Evolutionary conservation across 2,329 filamentous ascomycete species (phyloP), one percentile per base, ranked within the genome.

Genomic region (Botrytis aclada): DNA sequence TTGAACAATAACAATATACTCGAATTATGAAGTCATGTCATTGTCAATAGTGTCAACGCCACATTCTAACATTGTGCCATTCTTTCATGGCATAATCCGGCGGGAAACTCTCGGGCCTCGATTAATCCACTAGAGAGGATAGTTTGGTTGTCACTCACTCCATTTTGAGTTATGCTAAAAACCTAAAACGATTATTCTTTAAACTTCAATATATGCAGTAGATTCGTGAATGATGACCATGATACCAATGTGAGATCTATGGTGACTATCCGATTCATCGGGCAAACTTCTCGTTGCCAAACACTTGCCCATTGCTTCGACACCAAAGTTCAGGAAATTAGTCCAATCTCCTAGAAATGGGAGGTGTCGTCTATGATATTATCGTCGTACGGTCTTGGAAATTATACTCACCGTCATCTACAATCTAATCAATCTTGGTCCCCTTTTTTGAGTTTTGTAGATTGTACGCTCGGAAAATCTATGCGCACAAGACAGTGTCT

Each of bases 31-130:
- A 43, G 25, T 63, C 60, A 63, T 41, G 16, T 12, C 60, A 63
- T 9, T 54, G 47, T n/a, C 25, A 54, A 16, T 7, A n/a, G 5
- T 37, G 14, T 61, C 3, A n/a, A 14, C 25, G 47, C 12, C 47
- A 54, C 47, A 54, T 16, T 54, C 25, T n/a, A 5, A 12, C 47
- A 51, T 51, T 18, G 34, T 62, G 22, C 29, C 22, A 62, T 37
- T 62, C 25, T n/a, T 12, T 60, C 32, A 37, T 14, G 34, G 34
- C 60, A 62, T 62, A 10, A 41, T 39, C 60, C 34, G 6, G 34
- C 60, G 60, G 60, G 34, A 34, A n/a, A 62, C 60, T 22, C 60
- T 62, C 60, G 60, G 60, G n/a, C 37, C 60, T 62, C 60, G 37
- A 62, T 62, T n/a, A 37, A 62, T 62, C 60, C 34, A 12, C 37